phyloP scores from a whole-genome alignment of 345 rosid species.

The Raphanus sativus region DNA sequence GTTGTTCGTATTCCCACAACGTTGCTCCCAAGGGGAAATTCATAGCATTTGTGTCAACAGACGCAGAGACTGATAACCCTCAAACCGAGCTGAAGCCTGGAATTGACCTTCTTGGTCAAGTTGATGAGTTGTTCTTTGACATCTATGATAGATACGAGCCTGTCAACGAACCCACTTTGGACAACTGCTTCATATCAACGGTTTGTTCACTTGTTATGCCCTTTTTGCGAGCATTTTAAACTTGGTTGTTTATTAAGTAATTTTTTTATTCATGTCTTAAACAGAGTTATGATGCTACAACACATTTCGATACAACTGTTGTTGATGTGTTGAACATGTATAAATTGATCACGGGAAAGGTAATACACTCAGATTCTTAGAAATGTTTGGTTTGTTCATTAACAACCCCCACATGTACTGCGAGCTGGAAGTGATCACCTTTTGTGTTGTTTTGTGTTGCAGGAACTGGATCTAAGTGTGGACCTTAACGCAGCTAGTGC shows the following conservation, averaged over 20 bases:
- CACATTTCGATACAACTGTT: slow-evolving; percentile 93
- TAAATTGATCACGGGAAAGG: slow-evolving; percentile 97
- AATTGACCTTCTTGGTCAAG: slow-evolving; percentile 74
- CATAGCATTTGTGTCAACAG: slow-evolving; percentile 89
- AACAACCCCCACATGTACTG: neutral
- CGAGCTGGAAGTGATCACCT: neutral
- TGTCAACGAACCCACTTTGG: slow-evolving; percentile 73
- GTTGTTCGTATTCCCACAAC: slow-evolving; percentile 85
- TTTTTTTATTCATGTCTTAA: slow-evolving; percentile 14
- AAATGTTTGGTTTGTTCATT: neutral
- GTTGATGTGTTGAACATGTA: slow-evolving; percentile 87
- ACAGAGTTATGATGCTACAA: slow-evolving; percentile 98
- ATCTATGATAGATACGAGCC: slow-evolving; percentile 77
- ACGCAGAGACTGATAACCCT: slow-evolving; percentile 85
- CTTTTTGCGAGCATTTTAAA: neutral
- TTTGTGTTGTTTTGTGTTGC: neutral
- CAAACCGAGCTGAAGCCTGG: slow-evolving; percentile 77
- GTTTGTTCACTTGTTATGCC: slow-evolving; percentile 42
- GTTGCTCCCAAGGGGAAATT: slow-evolving; percentile 92
- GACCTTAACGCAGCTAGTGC: slow-evolving; percentile 94
- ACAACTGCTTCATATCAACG: slow-evolving; percentile 88
- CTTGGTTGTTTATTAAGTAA: slow-evolving; percentile 23
- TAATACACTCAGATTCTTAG: slow-evolving; percentile 31
- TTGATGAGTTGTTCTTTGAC: slow-evolving; percentile 86
- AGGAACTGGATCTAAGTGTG: slow-evolving; percentile 86